phyloP scores from a whole-genome alignment of 2,329 filamentous ascomycete species.

The Verticillium klebahnii region DNA sequence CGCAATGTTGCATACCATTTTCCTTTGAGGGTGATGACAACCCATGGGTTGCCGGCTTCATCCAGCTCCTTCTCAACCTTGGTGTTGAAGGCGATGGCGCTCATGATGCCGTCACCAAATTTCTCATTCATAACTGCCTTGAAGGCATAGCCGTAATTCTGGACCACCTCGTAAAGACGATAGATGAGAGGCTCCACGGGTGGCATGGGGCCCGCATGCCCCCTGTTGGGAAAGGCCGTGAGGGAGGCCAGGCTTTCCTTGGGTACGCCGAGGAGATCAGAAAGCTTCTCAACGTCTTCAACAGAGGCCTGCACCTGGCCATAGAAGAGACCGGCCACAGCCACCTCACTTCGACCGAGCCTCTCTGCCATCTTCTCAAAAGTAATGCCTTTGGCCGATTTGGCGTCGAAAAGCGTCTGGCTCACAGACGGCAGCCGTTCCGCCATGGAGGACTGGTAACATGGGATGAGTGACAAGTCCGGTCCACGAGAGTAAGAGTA shows the following conservation, averaged over 20 bases:
- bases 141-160: conserved; percentile 95
- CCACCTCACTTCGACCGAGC: conserved; percentile 76
- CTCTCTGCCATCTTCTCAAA: conserved; percentile 74
- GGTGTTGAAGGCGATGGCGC: conserved; percentile 84
- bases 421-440: conserved; percentile 68
- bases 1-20: conserved; percentile 63
- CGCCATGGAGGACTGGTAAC: conserved; percentile 55
- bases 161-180: conserved; percentile 86
- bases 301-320: conserved; percentile 72
- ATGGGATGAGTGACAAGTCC: background rate
- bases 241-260: conserved; percentile 53
- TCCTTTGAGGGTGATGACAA: conserved; percentile 75
- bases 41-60: conserved; percentile 75
- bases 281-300: conserved; percentile 64
- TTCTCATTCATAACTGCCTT: conserved; percentile 96
- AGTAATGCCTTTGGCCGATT: conserved; percentile 67
- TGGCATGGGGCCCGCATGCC: conserved; percentile 75
- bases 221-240: conserved; percentile 74
- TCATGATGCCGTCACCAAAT: conserved; percentile 94
- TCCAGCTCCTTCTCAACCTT: conserved; percentile 94
- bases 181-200: conserved; percentile 86
- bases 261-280: conserved; percentile 58
- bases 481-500: background rate
- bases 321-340: conserved; percentile 85
- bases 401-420: conserved; percentile 73